Conservation (phyloP, 1,284 basidiomycete species). For the Peniophora sp. region DNA sequence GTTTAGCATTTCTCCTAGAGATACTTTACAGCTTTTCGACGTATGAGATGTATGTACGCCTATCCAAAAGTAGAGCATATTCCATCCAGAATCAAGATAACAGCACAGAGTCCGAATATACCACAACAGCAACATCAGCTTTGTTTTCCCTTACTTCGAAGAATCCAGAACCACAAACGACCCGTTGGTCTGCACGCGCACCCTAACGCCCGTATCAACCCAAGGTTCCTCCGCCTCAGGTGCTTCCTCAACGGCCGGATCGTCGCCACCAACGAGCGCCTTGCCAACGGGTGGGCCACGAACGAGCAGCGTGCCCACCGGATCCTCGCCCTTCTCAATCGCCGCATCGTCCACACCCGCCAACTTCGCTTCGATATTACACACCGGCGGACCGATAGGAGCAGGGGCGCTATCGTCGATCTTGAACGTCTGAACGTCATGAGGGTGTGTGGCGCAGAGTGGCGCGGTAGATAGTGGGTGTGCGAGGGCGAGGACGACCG, state of each 20-base stretch:
- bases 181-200: conserved; percentile 52
- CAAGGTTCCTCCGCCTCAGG: conserved; percentile 33
- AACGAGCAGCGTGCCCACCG: conserved; percentile 24
- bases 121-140: not conserved
- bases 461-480: conserved; percentile 61
- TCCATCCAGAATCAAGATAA: no score
- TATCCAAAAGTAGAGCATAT: no score
- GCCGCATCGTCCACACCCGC: conserved; percentile 50
- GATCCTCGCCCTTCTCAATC: conserved; percentile 47
- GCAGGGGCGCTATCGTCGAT: conserved; percentile 29
- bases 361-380: conserved; percentile 70
- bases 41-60: no score
- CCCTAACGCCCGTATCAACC: conserved; percentile 38
- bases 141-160: conserved; percentile 3
- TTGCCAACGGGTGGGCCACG: conserved; percentile 45
- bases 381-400: conserved; percentile 63
- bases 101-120: not conserved
- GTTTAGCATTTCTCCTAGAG: conserved; percentile 7
- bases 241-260: conserved; percentile 25
- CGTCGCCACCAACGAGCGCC: conserved; percentile 32
- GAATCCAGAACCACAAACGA: conserved; percentile 38
- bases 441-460: conserved; percentile 63
- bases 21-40: no score
- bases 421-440: conserved; percentile 67
- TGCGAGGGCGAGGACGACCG: conserved; percentile 52